These are phyloP conservation scores for Fraxinus ornus DNA, from an alignment of 305 asterid species.

Conservation along the genomic window DNA sequence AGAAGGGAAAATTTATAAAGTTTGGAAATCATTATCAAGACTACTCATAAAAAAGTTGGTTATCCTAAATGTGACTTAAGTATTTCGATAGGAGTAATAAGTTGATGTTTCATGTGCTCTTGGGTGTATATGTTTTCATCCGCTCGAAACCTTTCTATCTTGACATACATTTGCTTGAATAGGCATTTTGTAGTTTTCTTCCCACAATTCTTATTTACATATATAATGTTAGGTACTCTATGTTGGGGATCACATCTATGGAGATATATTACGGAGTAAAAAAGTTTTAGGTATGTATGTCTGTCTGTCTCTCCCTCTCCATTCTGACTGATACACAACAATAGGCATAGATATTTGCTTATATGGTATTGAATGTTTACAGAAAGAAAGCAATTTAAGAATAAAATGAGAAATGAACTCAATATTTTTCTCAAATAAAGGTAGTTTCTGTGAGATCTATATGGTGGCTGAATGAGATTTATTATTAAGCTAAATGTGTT, in stretches of 20 bases:
- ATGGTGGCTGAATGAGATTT: neutral
- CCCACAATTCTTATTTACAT: neutral
- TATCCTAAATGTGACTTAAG: neutral
- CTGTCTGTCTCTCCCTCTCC: neutral
- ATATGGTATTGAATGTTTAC: neutral
- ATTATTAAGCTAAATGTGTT: neutral
- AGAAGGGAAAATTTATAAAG: constrained; percentile 5
- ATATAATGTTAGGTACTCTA: neutral
- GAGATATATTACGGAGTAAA: neutral
- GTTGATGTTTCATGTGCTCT: neutral
- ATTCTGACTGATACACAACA: neutral
- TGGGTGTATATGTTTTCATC: neutral
- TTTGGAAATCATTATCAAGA: neutral
- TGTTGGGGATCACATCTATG: neutral
- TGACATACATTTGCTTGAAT: neutral
- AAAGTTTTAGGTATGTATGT: neutral
- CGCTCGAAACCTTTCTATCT: neutral
- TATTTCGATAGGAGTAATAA: neutral
- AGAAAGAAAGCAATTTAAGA: neutral
- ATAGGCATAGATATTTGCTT: neutral
- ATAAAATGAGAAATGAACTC: neutral
- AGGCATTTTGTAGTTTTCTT: neutral
- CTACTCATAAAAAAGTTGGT: neutral
- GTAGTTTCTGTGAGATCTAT: neutral
- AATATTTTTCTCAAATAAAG: neutral